Base-by-base conservation (phyloP, 805 yeast species). In the Ogataea ramenticola region DNA sequence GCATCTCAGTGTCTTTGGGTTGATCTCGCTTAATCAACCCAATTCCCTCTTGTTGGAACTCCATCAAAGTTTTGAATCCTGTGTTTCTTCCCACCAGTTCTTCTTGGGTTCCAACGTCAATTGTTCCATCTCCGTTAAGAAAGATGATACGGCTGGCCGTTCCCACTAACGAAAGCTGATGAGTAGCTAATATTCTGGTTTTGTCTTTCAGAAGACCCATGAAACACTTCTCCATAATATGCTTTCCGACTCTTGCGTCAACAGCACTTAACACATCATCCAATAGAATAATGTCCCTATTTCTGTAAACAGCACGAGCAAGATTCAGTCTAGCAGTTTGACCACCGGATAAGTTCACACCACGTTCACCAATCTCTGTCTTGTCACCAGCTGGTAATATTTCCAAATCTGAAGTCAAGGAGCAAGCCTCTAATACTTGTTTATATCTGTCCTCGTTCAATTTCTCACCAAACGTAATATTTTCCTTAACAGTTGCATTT, bases 211-310 rank as follows among this genome's bases (percentile, higher is more conserved):
- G 56, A 11, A 76, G 47, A 0, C 83, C 87, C 45, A 72, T 50
- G 36, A 87, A 62, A 64, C 95, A 87, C 27, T 79, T 69, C 27
- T 77, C 72, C 74, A 86, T 77, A 42, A 86, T 83, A 53, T 81
- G 88, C 45, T 75, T 76, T n/a, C 93, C 95, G 38, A 86, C 95
- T 54, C 86, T 79, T 29, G 91, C 88, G 62, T 86, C 95, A 8
- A 86, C 95, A 5, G 95, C 95, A 65, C 86, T 78, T 46, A 86
- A 69, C 15, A 86, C 88, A 58, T 86, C 95, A 57, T 86, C 95
- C 42, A 86, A 62, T 42, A 86, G 61, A 35, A 82, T 71, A 22
- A 85, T 80, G 54, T 83, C 88, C 17, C 74, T 73, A 26, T 79
- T 70, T 14, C 81, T 77, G 55, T 86, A 86, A 2, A 84, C 87